Conservation (phyloP, 2,329 filamentous ascomycete genomes). For the Trichoderma simmonsii region DNA sequence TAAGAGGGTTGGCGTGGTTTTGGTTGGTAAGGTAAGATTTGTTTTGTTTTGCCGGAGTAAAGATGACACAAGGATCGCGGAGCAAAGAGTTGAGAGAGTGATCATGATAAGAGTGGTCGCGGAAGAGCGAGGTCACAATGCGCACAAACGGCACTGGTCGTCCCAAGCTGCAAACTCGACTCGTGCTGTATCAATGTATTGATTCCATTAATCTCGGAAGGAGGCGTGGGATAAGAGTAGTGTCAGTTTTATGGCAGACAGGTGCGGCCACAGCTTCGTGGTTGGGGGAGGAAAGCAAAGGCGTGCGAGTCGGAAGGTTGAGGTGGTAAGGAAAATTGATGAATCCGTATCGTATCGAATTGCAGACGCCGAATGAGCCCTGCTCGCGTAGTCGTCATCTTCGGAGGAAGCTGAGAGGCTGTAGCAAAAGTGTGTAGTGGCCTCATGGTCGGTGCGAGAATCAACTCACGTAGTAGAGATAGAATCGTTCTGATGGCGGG, state of each 20-base stretch:
- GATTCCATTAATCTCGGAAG: conserved; percentile 9
- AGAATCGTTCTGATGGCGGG: conserved; percentile 3
- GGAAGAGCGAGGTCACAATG: neutral
- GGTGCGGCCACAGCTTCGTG: conserved; percentile 4
- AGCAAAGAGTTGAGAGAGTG: conserved; percentile 28
- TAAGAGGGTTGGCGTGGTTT: conserved; percentile 6
- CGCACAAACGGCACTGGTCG: conserved; percentile 14
- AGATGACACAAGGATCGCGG: conserved; percentile 24
- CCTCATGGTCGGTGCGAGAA: conserved; percentile 13
- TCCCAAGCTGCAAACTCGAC: neutral
- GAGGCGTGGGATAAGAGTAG: neutral
- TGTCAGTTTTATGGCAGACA: conserved; percentile 5
- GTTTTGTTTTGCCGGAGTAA: conserved; percentile 3
- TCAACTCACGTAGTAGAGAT: conserved; percentile 16
- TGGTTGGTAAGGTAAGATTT: neutral
- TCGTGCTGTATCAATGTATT: conserved; percentile 5
- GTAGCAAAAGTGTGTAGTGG: conserved; percentile 2
- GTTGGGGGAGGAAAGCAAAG: neutral
- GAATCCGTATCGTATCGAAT: conserved; percentile 3
- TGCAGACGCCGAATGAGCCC: conserved; percentile 2
- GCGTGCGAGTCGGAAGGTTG: neutral
- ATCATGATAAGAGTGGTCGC: conserved; percentile 23
- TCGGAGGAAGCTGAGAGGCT: neutral
- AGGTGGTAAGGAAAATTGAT: neutral
- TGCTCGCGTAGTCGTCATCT: neutral